These are phyloP conservation scores for Endotrypanum monterogeii DNA, from an alignment of 208 protist species.

Conservation along the genomic window DNA sequence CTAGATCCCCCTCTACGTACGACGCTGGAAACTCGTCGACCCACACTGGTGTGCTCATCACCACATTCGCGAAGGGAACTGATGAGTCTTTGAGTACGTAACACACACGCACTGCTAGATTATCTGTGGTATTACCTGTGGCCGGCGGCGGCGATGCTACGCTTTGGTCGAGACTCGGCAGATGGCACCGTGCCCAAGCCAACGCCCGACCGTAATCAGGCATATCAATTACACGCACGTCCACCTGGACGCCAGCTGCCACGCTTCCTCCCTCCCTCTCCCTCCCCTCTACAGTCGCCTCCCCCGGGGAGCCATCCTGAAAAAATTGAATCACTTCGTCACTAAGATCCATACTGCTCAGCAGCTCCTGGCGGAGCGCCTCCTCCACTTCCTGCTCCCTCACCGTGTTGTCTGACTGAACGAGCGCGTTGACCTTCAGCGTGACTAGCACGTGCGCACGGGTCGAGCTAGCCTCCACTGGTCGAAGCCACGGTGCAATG, in stretches of 20 bases:
- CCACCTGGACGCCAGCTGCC: slow-evolving; percentile 17
- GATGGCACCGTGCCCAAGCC: slow-evolving; percentile 24
- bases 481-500: slow-evolving; percentile 7
- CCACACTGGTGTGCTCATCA: slow-evolving; percentile 23
- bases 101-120: slow-evolving; percentile 33
- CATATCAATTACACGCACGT: slow-evolving; percentile 32
- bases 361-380: slow-evolving; percentile 22
- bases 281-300: slow-evolving; percentile 13
- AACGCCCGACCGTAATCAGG: slow-evolving; percentile 32
- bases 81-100: slow-evolving; percentile 34
- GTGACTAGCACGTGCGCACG: slow-evolving; percentile 22
- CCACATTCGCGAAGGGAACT: slow-evolving; percentile 9
- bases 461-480: slow-evolving; percentile 1
- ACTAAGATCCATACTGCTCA: slow-evolving; percentile 12
- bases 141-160: not conserved
- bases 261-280: slow-evolving; percentile 10
- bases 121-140: not conserved
- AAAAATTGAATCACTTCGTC: slow-evolving; percentile 25
- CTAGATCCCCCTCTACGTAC: not conserved
- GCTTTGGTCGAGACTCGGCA: not conserved
- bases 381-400: slow-evolving; percentile 28
- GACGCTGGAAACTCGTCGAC: slow-evolving; percentile 22
- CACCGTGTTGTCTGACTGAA: slow-evolving; percentile 35
- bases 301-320: not conserved
- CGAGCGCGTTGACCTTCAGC: slow-evolving; percentile 24